phyloP scores from a whole-genome alignment of 2,329 filamentous ascomycete species.

The Clonostachys solani region DNA sequence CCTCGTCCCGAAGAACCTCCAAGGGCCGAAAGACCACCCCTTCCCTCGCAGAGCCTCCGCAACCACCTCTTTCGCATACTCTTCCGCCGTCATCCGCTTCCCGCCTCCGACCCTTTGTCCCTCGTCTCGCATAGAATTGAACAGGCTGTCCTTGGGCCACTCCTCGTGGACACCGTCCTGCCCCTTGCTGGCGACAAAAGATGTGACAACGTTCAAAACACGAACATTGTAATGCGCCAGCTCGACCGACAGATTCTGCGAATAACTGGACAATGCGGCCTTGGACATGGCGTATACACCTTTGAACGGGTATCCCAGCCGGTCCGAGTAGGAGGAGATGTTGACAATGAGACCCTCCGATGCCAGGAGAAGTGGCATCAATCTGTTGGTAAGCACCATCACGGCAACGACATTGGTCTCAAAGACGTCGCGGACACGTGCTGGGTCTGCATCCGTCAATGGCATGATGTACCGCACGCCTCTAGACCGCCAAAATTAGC shows the following conservation, averaged over 20 bases:
- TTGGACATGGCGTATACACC: conserved; percentile 51
- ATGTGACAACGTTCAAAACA: no score
- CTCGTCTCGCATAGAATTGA: no score
- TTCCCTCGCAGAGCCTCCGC: conserved; percentile 32
- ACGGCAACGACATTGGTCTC: conserved; percentile 55
- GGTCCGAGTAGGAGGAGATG: conserved; percentile 45
- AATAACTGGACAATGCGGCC: conserved; percentile 26
- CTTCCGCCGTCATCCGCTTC: conserved; percentile 27
- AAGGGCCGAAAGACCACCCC: conserved; percentile 20
- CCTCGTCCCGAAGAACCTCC: conserved; percentile 3
- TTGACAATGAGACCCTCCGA: conserved; percentile 49
- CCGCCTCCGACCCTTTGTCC: no score
- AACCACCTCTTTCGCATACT: conserved; percentile 38
- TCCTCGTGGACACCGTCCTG: no score
- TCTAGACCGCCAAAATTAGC: conserved; percentile 16
- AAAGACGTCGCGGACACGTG: conserved; percentile 47
- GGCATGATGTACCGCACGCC: conserved; percentile 48
- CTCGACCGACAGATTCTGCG: no score
- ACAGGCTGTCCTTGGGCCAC: no score
- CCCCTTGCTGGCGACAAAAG: no score
- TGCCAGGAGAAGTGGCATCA: conserved; percentile 42
- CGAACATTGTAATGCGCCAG: no score
- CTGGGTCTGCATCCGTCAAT: conserved; percentile 44
- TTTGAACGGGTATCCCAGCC: conserved; percentile 48
- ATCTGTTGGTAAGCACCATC: conserved; percentile 50